Percentiles rank a stretch among this genome's conserved stretches.
Conservation (phyloP, 305 asterid species). For the Euphrasia arctica region DNA sequence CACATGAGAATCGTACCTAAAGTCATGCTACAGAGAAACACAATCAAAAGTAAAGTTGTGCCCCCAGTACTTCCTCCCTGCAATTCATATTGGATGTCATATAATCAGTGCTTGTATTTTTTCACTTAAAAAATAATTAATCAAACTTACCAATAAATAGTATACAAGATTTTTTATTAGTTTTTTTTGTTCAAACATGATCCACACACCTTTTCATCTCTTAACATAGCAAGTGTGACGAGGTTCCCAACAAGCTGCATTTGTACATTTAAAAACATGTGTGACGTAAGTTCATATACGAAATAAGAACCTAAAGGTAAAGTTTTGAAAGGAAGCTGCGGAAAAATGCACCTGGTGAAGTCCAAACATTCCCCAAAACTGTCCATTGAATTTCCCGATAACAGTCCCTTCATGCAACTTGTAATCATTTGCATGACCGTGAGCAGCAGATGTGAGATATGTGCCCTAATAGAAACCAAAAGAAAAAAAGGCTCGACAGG, state of each 20-base stretch:
- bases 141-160: background rate
- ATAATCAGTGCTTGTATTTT: conserved; percentile 3
- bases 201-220: conserved; percentile 50
- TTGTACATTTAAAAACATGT: conserved; percentile 12
- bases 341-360: conserved; percentile 66
- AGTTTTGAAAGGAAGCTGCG: conserved; percentile 3
- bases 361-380: conserved; percentile 85
- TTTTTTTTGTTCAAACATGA: background rate
- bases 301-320: conserved; percentile 16
- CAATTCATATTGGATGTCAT: conserved; percentile 23
- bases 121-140: conserved; percentile 8
- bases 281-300: background rate
- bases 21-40: conserved; percentile 75
- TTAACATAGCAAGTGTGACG: conserved; percentile 64
- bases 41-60: conserved; percentile 65
- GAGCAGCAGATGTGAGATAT: conserved; percentile 88
- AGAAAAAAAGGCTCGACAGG: background rate
- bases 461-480: conserved; percentile 59
- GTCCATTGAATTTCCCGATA: conserved; percentile 85
- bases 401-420: conserved; percentile 66
- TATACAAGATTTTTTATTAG: background rate
- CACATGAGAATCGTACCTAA: conserved; percentile 79
- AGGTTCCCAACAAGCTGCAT: conserved; percentile 91
- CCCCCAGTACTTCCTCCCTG: conserved; percentile 90
- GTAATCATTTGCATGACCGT: conserved; percentile 58